Evolutionary conservation across 305 asterid species (phyloP).

Genomic region (Solanum hybrid): DNA sequence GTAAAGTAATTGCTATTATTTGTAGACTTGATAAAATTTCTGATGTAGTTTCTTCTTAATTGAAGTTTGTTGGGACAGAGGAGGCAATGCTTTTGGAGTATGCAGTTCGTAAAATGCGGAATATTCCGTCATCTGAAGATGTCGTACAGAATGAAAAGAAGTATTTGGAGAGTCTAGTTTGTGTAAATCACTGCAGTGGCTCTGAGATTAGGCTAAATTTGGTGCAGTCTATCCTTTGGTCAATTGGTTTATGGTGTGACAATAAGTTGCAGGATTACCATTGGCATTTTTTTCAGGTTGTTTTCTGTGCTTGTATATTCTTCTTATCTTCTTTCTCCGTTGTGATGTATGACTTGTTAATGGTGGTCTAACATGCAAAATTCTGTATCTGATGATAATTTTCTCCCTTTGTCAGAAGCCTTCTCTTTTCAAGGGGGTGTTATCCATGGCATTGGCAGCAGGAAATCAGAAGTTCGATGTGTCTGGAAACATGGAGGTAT

Average conservation of each 20-base stretch:
- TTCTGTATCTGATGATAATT: slow-evolving; percentile 19
- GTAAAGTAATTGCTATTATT: neutral
- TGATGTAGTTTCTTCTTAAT: slow-evolving; percentile 23
- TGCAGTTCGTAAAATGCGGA: slow-evolving; percentile 58
- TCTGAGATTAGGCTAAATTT: slow-evolving; percentile 40
- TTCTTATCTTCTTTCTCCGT: neutral
- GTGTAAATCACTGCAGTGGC: slow-evolving; percentile 34
- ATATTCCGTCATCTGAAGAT: slow-evolving; percentile 42
- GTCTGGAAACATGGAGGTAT: slow-evolving; percentile 19
- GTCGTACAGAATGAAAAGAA: slow-evolving; percentile 46
- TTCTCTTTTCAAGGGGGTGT: slow-evolving; percentile 53
- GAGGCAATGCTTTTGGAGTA: slow-evolving; percentile 53
- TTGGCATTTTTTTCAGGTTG: slow-evolving; percentile 70
- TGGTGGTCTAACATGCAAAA: slow-evolving; percentile 14
- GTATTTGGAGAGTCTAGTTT: slow-evolving; percentile 54
- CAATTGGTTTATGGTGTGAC: slow-evolving; percentile 87
- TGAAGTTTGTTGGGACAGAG: slow-evolving; percentile 71
- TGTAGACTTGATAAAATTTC: slow-evolving; percentile 12
- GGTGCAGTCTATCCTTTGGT: slow-evolving; percentile 52
- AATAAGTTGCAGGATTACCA: slow-evolving; percentile 79
- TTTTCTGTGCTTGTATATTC: neutral
- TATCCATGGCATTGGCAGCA: slow-evolving; percentile 49
- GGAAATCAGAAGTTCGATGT: slow-evolving; percentile 40
- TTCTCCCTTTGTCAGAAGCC: slow-evolving; percentile 52
- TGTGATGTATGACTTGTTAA: slow-evolving; percentile 9